Conservation (phyloP, 768 basidiomycete genomes). For the Tephrocybe sp. region DNA sequence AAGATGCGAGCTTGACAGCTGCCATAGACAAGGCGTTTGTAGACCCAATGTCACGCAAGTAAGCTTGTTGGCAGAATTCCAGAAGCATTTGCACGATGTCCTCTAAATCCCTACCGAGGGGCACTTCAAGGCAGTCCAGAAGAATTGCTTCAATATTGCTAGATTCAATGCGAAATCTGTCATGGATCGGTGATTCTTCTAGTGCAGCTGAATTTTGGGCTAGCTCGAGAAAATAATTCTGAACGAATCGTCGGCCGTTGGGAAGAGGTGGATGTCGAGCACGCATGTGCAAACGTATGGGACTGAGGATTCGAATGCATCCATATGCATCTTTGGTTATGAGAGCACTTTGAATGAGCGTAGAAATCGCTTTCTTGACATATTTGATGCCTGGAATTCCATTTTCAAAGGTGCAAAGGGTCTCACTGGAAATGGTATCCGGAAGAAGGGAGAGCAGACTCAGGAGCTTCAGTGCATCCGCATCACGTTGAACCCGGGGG, state of each 20-base stretch:
- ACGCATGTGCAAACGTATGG: conserved; percentile 24
- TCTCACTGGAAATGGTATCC: conserved; percentile 22
- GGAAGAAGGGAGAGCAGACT: conserved; percentile 28
- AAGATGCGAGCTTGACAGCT: conserved; percentile 15
- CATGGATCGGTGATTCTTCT: conserved; percentile 8
- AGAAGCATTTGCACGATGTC: conserved; percentile 20
- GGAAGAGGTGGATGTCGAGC: conserved; percentile 21
- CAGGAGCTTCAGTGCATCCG: conserved; percentile 24
- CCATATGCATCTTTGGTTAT: conserved; percentile 21
- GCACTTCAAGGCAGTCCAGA: conserved; percentile 15
- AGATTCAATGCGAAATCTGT: conserved; percentile 19
- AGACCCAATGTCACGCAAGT: conserved; percentile 22
- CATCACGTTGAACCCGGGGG: conserved; percentile 23
- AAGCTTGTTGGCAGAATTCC: conserved; percentile 23
- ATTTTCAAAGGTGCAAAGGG: conserved; percentile 14
- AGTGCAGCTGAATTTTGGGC: conserved; percentile 13
- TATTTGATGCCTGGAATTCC: conserved; percentile 19
- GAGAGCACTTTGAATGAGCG: conserved; percentile 26
- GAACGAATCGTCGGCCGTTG: conserved; percentile 18
- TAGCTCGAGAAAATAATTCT: conserved; percentile 21
- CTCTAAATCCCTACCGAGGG: conserved; percentile 11
- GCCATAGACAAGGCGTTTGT: conserved; percentile 18
- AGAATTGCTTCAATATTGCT: conserved; percentile 26
- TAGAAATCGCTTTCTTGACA: conserved; percentile 23
- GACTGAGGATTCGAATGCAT: conserved; percentile 24